Percentiles rank a stretch among this genome's conserved stretches.
Evolutionary conservation across 306 rosid genomes (phyloP).

Genomic region (Rubus idaeus): DNA sequence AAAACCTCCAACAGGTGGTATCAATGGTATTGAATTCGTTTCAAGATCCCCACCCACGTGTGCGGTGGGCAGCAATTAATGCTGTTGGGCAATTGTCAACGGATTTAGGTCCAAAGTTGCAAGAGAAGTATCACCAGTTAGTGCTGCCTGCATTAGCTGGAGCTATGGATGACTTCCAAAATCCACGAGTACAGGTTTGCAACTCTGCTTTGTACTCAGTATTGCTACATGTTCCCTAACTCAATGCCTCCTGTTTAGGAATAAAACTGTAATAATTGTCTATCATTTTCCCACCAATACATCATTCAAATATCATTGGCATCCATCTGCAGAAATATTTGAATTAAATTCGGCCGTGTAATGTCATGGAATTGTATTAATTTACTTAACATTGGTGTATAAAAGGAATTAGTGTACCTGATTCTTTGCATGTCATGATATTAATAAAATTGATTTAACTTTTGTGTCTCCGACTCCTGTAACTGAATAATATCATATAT

Average conservation of each 20-base stretch:
- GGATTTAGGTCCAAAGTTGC: slow-evolving; percentile 76
- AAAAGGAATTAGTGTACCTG: neutral
- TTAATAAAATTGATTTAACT: neutral
- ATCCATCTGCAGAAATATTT: neutral
- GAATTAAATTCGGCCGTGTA: neutral
- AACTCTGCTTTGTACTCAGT: neutral
- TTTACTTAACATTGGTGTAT: neutral
- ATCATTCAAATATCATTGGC: neutral
- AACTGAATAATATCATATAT: neutral
- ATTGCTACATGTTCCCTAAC: neutral
- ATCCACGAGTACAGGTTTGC: slow-evolving; percentile 76
- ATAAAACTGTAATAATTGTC: neutral
- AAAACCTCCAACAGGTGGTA: slow-evolving; percentile 59
- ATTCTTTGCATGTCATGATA: neutral
- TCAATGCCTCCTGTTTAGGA: neutral
- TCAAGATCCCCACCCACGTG: slow-evolving; percentile 59
- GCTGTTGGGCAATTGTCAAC: slow-evolving; percentile 79
- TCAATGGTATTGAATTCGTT: slow-evolving; percentile 64
- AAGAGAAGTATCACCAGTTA: slow-evolving; percentile 47
- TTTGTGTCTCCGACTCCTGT: neutral
- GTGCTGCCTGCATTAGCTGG: slow-evolving; percentile 70
- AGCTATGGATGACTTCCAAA: slow-evolving; percentile 74
- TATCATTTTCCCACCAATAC: neutral
- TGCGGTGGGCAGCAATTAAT: slow-evolving; percentile 77
- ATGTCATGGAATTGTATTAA: neutral